These are phyloP conservation scores for Phytophthora crassamura DNA, from an alignment of 352 stramenopile genomes.

Conservation along the genomic window DNA sequence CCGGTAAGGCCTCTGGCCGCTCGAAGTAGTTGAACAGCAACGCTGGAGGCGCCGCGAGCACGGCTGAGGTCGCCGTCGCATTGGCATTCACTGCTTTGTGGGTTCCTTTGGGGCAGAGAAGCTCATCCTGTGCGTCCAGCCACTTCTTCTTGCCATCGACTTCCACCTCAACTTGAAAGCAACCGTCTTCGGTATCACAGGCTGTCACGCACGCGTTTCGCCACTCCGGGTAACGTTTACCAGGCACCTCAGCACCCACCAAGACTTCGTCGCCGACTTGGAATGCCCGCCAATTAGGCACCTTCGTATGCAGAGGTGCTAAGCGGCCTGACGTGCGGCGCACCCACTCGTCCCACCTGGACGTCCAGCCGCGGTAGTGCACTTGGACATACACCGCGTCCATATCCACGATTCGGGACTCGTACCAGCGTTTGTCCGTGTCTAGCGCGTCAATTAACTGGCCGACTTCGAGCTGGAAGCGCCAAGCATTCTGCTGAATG, in stretches of 20 bases:
- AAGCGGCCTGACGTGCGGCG: constrained; percentile 88
- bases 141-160: constrained; percentile 58
- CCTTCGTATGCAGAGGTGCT: constrained; percentile 89
- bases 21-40: constrained; percentile 32
- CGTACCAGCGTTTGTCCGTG: constrained; percentile 79
- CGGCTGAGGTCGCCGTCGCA: constrained; percentile 3
- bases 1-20: constrained; percentile 6
- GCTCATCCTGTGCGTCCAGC: constrained; percentile 69
- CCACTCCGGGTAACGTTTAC: constrained; percentile 67
- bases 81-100: constrained; percentile 62
- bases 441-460: constrained; percentile 79
- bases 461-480: constrained; percentile 56
- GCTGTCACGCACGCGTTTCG: constrained; percentile 49
- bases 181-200: constrained; percentile 28
- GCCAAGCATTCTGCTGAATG: constrained; percentile 54
- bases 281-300: constrained; percentile 75
- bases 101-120: constrained; percentile 64
- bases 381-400: constrained; percentile 83
- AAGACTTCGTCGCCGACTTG: constrained; percentile 60
- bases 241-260: constrained; percentile 46
- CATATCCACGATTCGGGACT: constrained; percentile 64
- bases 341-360: constrained; percentile 98
- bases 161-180: constrained; percentile 54
- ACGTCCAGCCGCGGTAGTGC: constrained; percentile 97
- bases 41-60: constrained; percentile 4